Conservation (phyloP, 768 basidiomycete genomes). For the Calvatia gigantea region DNA sequence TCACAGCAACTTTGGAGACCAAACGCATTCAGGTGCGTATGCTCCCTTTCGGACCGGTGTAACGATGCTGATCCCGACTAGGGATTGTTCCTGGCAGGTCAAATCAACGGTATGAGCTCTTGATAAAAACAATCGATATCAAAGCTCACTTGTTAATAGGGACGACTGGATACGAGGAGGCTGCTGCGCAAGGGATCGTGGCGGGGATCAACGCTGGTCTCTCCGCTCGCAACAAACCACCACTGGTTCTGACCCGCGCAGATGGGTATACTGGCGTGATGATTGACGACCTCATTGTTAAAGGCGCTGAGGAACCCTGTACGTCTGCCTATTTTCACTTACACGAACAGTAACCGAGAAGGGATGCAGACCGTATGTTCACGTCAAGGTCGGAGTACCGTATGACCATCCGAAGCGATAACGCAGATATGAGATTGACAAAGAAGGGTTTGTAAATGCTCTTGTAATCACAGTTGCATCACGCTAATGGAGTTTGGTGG, state of each 20-base stretch:
- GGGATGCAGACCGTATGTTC: slow-evolving; percentile 79
- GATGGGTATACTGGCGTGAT: slow-evolving; percentile 88
- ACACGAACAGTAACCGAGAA: neutral
- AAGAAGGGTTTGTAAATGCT: slow-evolving; percentile 50
- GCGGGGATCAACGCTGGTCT: slow-evolving; percentile 89
- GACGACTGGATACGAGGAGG: slow-evolving; percentile 94
- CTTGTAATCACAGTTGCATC: neutral
- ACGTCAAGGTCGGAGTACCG: slow-evolving; percentile 89
- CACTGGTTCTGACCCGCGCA: slow-evolving; percentile 71
- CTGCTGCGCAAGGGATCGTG: slow-evolving; percentile 84
- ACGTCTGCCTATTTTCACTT: slow-evolving; percentile 21
- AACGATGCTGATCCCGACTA: slow-evolving; percentile 20
- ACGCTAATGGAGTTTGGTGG: neutral
- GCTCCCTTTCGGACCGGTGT: neutral
- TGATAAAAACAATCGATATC: neutral
- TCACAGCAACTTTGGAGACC: slow-evolving; percentile 78
- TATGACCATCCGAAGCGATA: slow-evolving; percentile 84
- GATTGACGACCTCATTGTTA: slow-evolving; percentile 87
- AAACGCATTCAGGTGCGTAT: slow-evolving; percentile 67
- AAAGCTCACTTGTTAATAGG: slow-evolving; percentile 31
- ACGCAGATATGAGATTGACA: slow-evolving; percentile 82
- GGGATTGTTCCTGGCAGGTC: slow-evolving; percentile 86
- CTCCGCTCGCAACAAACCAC: slow-evolving; percentile 48
- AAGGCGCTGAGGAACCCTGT: slow-evolving; percentile 93
- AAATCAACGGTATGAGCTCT: slow-evolving; percentile 68